Base-by-base conservation (phyloP, 2,329 filamentous ascomycete species). In the Pochonia chlamydosporia region DNA sequence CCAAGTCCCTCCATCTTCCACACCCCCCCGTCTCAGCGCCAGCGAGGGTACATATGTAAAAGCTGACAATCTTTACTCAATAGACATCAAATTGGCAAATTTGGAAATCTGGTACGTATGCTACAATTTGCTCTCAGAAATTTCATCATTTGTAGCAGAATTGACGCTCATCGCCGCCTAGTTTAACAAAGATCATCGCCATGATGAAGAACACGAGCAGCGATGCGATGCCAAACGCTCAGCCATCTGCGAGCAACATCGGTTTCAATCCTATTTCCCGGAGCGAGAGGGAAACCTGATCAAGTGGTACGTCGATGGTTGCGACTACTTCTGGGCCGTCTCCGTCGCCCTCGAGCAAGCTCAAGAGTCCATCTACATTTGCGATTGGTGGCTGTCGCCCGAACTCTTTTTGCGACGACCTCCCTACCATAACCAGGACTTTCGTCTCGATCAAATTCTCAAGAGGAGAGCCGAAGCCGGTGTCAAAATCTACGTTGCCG, bases 261-360 rank as follows among this genome's bases (percentile, higher is more conserved):
- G 92, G 36, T 97, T 90, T 71, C 65, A 86, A n/a, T 95, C 89
- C 4, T 99, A 87, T 68, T 95, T 95, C 31, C 92, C 92, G 0
- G 85, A 92, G 63, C 82, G 85, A 37, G 83, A 92, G 10, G 86
- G 84, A 24, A 96, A 97, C 65, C 75, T 87, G 49, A 76, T 93
- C 63, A 97, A 97, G 71, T 99, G 92, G 91, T 97, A 96, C 67
- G 89, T 97, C 10, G 93, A 97, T 63, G 93, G 90, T 3, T 78
- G 90, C 51, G 87, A 97, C 68, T 99, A 99, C 67, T 95, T 93
- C 65, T 96, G 90, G 84, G 81, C 93, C 16, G 90, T 99, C 10
- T 95, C 90, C 0, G 82, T 85, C 28, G 92, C 91, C 0, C 75
- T 97, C n/a, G 91, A 97, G 53, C 77, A 84, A 50, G 93, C 93